Evolutionary conservation across 2,329 filamentous ascomycete species (phyloP), one percentile per base, ranked within the genome.

Genomic region (Neonectria ditissima): DNA sequence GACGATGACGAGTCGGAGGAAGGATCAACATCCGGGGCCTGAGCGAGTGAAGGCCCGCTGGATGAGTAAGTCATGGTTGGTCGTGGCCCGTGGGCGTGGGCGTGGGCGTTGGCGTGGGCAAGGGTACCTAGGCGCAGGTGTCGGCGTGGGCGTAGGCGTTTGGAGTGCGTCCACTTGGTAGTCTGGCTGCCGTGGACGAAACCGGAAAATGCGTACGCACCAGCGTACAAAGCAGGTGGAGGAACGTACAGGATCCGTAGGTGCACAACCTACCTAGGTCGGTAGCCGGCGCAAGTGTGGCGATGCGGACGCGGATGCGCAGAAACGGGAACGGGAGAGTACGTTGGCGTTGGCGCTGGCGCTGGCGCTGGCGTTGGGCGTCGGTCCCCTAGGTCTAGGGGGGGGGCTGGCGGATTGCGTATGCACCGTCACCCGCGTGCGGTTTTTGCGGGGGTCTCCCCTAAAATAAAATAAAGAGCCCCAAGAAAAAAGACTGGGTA

Each of bases 11-110:
- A 64, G 52, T 59, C 34, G 37, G 43, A 64, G 62, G 65, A 60
- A 62, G 70, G 71, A 73, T 73, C 71, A 64, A 54, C 71, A 70
- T 71, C 63, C 56, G 73, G 70, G 74, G 75, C 71, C 76, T 79
- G 77, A 77, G 75, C 69, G 77, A 78, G 76, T 77, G 76, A 79
- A 79, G 78, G 69, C 76, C 73, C 68, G 69, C 65, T 75, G 65
- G 69, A 70, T 70, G 68, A 74, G 69, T 74, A 76, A 74, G 77
- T 77, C 78, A 79, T 79, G 67, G 64, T 68, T 55, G 65, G 68
- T 62, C 41, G 70, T 67, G 71, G 71, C 70, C 68, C 68, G 73
- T 72, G 70, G 70, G 59, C 66, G 69, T 73, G 65, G n/a, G n/a
- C n/a, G n/a, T n/a, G 45, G 50, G 30, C 50, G 44, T 45, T 20